Conservation (phyloP, 2,329 filamentous ascomycete genomes). For the Triangularia setosa region DNA sequence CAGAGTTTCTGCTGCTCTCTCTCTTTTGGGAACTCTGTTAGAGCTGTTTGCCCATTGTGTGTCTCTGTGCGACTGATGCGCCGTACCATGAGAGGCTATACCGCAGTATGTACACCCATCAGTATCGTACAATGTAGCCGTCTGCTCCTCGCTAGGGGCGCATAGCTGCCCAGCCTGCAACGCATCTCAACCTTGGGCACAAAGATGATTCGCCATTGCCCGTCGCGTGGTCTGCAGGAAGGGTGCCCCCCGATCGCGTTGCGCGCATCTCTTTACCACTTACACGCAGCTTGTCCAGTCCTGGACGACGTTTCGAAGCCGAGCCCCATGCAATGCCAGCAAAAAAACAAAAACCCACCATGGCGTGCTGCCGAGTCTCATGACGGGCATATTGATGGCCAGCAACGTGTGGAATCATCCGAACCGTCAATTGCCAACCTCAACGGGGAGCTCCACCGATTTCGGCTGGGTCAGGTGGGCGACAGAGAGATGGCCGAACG, state of each 20-base stretch:
- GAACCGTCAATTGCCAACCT: background rate
- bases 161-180: constrained; percentile 32
- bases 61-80: background rate
- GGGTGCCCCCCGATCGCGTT: constrained; percentile 16
- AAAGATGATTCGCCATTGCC: constrained; percentile 19
- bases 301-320: too few relatives aligned
- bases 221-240: constrained; percentile 16
- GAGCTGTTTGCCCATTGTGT: background rate
- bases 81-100: background rate
- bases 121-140: background rate
- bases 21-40: background rate
- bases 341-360: background rate
- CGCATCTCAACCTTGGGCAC: constrained; percentile 23
- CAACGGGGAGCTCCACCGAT: background rate
- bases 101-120: background rate
- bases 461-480: background rate
- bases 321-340: too few relatives aligned
- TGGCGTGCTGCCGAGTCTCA: background rate
- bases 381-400: background rate
- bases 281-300: background rate
- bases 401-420: background rate
- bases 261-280: constrained; percentile 7
- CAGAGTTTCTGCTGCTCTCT: background rate
- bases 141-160: constrained; percentile 23
- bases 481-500: background rate